These are phyloP conservation scores for Starmerella stigmatis DNA, from an alignment of 805 yeast genomes.

Conservation along the genomic window DNA sequence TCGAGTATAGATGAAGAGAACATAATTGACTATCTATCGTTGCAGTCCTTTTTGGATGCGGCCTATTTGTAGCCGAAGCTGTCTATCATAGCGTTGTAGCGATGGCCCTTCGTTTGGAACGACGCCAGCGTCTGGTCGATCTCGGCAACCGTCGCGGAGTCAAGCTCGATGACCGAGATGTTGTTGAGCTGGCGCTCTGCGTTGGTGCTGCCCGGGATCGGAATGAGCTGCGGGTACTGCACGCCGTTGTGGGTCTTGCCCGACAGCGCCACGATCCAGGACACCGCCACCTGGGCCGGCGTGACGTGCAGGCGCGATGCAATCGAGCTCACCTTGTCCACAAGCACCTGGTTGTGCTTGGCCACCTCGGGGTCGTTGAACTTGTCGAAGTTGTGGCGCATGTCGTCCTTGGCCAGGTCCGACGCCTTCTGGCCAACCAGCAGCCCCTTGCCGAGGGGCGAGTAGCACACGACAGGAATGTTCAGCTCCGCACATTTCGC, in stretches of 20 bases:
- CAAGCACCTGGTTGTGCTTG: constrained; percentile 42
- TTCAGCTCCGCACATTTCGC: constrained; percentile 45
- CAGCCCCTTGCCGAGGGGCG: constrained; percentile 74
- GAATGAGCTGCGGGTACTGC: constrained; percentile 48
- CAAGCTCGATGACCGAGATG: constrained; percentile 36
- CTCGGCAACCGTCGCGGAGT: constrained; percentile 47
- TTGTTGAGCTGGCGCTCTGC: constrained; percentile 52
- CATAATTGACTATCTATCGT: no score
- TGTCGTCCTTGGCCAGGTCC: constrained; percentile 48
- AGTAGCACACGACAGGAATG: constrained; percentile 66
- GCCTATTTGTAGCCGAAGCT: constrained; percentile 7
- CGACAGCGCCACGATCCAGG: constrained; percentile 47
- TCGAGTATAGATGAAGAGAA: no score
- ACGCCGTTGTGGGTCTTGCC: constrained; percentile 12
- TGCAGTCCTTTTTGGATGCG: no score
- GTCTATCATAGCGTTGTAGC: constrained; percentile 36
- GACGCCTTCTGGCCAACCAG: constrained; percentile 48
- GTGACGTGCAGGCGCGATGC: constrained; percentile 41
- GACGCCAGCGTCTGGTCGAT: constrained; percentile 39
- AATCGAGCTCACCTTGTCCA: constrained; percentile 40
- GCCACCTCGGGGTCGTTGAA: constrained; percentile 47
- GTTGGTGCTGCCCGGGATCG: constrained; percentile 72
- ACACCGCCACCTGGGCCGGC: constrained; percentile 59
- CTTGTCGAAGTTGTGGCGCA: constrained; percentile 43
- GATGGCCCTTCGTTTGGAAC: constrained; percentile 44